Evolutionary conservation across 1,284 basidiomycete species (phyloP).

Genomic region (Thecaphora thlaspeos): DNA sequence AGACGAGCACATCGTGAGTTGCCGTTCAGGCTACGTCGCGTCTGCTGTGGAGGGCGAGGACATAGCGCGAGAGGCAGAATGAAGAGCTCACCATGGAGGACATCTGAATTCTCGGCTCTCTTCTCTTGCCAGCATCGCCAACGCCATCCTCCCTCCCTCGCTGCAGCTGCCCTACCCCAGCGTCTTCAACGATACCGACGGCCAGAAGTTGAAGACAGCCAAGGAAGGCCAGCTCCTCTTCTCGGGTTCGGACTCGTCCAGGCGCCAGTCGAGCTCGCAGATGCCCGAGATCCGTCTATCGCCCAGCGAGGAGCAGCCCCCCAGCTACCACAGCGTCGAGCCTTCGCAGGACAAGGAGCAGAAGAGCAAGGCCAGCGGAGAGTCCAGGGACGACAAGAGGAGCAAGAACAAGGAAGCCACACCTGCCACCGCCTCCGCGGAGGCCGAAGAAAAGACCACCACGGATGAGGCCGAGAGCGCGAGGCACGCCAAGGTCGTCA

Average conservation of each 20-base stretch:
- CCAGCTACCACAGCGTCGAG: not conserved
- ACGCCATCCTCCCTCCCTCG: constrained; percentile 16
- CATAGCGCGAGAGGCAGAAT: too few species aligned
- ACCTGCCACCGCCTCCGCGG: not conserved
- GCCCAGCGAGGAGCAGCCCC: not conserved
- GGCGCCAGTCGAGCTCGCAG: not conserved
- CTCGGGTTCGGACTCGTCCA: not conserved
- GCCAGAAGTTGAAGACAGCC: not conserved
- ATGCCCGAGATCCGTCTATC: not conserved
- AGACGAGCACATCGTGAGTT: constrained; percentile 10
- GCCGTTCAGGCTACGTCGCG: too few species aligned
- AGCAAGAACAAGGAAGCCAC: too few species aligned
- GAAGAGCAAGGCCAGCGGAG: not conserved
- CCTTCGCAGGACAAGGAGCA: constrained; percentile 2
- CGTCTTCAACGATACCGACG: constrained; percentile 13
- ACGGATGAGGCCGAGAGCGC: not conserved
- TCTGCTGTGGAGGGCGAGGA: too few species aligned
- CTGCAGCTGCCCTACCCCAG: constrained; percentile 29
- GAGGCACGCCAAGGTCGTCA: constrained; percentile 22
- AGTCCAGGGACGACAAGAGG: not conserved
- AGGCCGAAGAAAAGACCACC: not conserved
- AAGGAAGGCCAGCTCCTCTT: not conserved
- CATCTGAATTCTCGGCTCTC: too few species aligned
- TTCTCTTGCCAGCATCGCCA: constrained; percentile 4
- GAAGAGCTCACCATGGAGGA: too few species aligned